Evolutionary conservation across 2,329 filamentous ascomycete species (phyloP).

Genomic region (Incumbomyces delicatus): DNA sequence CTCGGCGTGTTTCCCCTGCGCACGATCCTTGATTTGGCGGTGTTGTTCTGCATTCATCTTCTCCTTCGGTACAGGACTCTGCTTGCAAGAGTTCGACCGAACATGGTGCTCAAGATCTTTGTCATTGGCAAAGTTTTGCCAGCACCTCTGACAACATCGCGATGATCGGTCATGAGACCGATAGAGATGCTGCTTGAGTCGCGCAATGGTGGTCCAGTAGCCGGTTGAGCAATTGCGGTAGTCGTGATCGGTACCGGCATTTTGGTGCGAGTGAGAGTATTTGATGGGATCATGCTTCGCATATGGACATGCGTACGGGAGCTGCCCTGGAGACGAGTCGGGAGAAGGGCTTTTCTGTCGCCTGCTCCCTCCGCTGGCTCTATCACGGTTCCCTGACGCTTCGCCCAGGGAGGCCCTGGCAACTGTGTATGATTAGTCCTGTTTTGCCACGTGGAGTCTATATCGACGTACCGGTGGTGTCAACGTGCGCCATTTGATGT

Average conservation of each 20-base stretch:
- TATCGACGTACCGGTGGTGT: no score
- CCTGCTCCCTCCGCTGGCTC: background rate
- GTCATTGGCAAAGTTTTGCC: constrained; percentile 11
- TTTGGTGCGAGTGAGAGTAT: constrained; percentile 14
- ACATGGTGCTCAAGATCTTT: constrained; percentile 22
- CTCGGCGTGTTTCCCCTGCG: constrained; percentile 2
- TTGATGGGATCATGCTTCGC: constrained; percentile 16
- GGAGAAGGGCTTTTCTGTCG: background rate
- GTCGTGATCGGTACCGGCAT: constrained; percentile 16
- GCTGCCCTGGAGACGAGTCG: background rate
- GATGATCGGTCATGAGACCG: constrained; percentile 14
- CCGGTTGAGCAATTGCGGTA: constrained; percentile 20
- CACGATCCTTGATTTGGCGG: constrained; percentile 8
- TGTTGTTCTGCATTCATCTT: constrained; percentile 13
- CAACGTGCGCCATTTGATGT: background rate
- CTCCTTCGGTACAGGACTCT: constrained; percentile 6
- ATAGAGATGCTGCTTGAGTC: constrained; percentile 21
- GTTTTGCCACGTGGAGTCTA: no score
- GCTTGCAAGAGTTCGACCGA: constrained; percentile 17
- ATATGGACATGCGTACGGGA: constrained; percentile 25
- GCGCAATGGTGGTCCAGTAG: constrained; percentile 19
- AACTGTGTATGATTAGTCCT: no score
- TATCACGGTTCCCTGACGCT: no score
- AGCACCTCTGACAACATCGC: constrained; percentile 14
- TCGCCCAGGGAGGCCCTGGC: no score